phyloP scores from a whole-genome alignment of 2,329 filamentous ascomycete species.

The Xylaria arbuscula region DNA sequence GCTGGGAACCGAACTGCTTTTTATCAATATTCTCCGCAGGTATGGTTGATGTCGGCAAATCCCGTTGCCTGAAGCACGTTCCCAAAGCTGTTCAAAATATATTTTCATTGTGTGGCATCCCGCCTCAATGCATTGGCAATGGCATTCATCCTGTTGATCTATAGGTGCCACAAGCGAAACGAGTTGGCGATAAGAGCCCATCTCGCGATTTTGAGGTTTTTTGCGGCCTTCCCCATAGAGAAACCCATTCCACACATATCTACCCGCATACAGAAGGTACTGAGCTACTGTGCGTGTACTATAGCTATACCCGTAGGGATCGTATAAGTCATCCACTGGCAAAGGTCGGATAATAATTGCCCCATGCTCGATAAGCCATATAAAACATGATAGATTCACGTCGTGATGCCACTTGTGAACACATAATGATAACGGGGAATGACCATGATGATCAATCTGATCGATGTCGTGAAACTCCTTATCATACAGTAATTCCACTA shows the following conservation, averaged over 20 bases:
- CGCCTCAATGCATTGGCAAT: neutral
- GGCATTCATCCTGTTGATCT: slow-evolving; percentile 3
- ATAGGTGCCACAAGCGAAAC: slow-evolving; percentile 5
- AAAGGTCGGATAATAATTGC: neutral
- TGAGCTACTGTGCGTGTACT: neutral
- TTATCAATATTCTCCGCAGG: neutral
- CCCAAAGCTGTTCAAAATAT: neutral
- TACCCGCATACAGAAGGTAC: neutral
- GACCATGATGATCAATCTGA: neutral
- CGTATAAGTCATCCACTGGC: neutral
- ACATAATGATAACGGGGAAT: neutral
- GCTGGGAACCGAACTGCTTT: neutral
- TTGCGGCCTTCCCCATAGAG: neutral
- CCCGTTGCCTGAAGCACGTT: no score
- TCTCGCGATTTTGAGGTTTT: neutral
- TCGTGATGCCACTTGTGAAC: neutral
- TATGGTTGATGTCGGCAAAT: neutral
- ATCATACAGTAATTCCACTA: neutral
- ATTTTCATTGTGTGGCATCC: slow-evolving; percentile 7
- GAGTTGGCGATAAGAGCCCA: neutral
- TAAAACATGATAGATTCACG: neutral
- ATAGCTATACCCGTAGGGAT: neutral
- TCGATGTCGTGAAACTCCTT: slow-evolving; percentile 1
- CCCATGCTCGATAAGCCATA: slow-evolving; percentile 5
- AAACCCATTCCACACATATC: neutral